phyloP scores from a whole-genome alignment of 1,139 yeast species.

The Pichia sp. region DNA sequence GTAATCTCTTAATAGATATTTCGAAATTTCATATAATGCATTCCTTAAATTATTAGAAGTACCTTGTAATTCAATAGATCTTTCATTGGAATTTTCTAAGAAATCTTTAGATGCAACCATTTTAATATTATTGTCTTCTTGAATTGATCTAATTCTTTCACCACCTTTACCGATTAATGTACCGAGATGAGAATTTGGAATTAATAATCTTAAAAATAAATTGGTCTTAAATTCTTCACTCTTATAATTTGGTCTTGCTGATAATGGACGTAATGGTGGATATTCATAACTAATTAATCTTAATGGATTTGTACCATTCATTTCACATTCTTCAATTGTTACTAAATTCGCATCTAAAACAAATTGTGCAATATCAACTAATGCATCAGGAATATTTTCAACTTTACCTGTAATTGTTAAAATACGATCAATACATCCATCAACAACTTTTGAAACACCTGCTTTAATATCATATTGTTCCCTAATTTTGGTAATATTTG shows the following conservation, averaged over 20 bases:
- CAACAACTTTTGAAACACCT: conserved; percentile 76
- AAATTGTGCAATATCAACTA: conserved; percentile 65
- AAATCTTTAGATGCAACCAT: conserved; percentile 87
- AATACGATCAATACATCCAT: conserved; percentile 80
- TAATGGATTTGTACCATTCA: conserved; percentile 23
- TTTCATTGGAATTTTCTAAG: conserved; percentile 77
- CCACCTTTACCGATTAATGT: conserved; percentile 87
- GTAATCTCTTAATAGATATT: conserved; percentile 71
- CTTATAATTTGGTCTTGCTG: conserved; percentile 42
- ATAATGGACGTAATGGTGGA: conserved; percentile 57
- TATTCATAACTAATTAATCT: conserved; percentile 37
- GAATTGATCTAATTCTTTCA: conserved; percentile 71
- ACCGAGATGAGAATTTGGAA: conserved; percentile 87
- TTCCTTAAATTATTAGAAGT: conserved; percentile 54
- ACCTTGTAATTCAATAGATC: conserved; percentile 87
- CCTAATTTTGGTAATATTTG: conserved; percentile 70
- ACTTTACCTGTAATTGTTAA: conserved; percentile 77
- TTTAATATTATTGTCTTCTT: conserved; percentile 60
- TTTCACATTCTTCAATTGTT: conserved; percentile 17
- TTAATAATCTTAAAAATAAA: conserved; percentile 59
- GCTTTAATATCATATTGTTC: conserved; percentile 78
- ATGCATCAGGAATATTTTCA: conserved; percentile 64
- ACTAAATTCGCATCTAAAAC: conserved; percentile 35
- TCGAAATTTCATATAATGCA: conserved; percentile 55
- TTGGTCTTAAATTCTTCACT: conserved; percentile 35